Percentiles rank a stretch among this genome's conserved stretches.
Conservation (phyloP, 306 rosid species). For the Cucurbita pepo region DNA sequence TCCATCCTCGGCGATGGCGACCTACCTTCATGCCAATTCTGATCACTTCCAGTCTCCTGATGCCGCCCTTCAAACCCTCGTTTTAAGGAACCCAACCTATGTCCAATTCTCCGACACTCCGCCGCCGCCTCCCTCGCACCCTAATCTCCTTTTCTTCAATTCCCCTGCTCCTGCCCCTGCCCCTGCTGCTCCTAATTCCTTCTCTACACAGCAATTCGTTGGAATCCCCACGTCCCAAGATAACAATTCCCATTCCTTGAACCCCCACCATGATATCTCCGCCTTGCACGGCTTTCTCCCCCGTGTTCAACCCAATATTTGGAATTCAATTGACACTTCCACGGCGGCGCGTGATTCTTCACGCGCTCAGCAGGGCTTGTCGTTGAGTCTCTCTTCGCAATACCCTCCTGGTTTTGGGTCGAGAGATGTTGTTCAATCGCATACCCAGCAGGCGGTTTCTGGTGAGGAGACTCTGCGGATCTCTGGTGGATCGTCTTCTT, state of each 20-base stretch:
- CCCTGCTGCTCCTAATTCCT: constrained; percentile 11
- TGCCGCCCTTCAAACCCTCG: constrained; percentile 74
- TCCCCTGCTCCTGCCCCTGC: constrained; percentile 18
- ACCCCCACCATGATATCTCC: constrained; percentile 38
- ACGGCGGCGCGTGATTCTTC: constrained; percentile 57
- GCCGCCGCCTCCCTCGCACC: constrained; percentile 24
- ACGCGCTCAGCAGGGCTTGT: constrained; percentile 62
- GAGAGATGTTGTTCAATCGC: constrained; percentile 20
- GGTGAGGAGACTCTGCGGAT: constrained; percentile 48
- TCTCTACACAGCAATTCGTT: constrained; percentile 32
- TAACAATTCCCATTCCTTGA: constrained; percentile 28
- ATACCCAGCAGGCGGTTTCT: constrained; percentile 16
- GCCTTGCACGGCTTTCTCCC: constrained; percentile 74
- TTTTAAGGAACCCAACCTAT: constrained; percentile 81
- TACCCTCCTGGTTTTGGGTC: constrained; percentile 40
- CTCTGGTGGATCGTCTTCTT: constrained; percentile 44
- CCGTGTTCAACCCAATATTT: constrained; percentile 49
- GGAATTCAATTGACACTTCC: constrained; percentile 46
- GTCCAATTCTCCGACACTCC: constrained; percentile 61
- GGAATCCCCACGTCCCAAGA: constrained; percentile 36
- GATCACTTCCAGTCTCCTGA: constrained; percentile 55
- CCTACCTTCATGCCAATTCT: constrained; percentile 71
- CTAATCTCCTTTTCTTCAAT: constrained; percentile 41
- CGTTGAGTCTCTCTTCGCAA: constrained; percentile 64
- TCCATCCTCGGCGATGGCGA: constrained; percentile 42